Evolutionary conservation across 108 stramenopile species (phyloP), one percentile per base, ranked within the genome.

Genomic region (Cyclostephanos tholiformis): DNA sequence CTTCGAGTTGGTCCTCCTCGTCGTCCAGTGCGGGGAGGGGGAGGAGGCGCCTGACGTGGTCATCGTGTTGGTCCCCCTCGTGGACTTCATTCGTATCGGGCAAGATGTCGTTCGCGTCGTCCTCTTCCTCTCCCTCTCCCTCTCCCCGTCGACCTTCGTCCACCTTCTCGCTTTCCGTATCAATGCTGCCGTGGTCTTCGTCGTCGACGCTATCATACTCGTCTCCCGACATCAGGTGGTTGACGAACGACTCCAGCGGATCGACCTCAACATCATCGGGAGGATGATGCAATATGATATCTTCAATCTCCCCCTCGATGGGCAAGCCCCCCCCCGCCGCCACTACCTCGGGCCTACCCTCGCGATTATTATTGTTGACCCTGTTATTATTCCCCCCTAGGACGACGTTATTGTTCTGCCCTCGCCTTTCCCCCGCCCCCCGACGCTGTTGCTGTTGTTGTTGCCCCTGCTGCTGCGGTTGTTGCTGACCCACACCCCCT

Each of bases 1-100:
- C 67, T 26, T 80, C 85, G 53, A 68, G 57, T 2, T 79, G 77
- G 29, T 83, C 85, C 69, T 87, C 86, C 16, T 82, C 79, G 4
- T 80, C 77, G 25, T 75, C 79, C 17, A 60, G 72, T 8, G 51
- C 81, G 20, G 53, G 53, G 32, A 32, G 2, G 32, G 4, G 2
- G 53, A 20, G 53, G 26, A 55, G 23, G 23, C 13, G 53, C 0
- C 53, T 80, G n/a, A 11, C 25, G 49, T 71, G 46, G 8, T 58
- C 49, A 32, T 30, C 73, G 44, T 69, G 51, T 14, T n/a, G n/a
- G n/a, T 61, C 39, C 16, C 20, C 59, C 10, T 8, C 55, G 29
- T 41, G 44, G 29, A 62, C 48, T 20, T 35, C 71, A 16, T 46
- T 25, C 11, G 39, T 6, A 16, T 30, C 35, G 20, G 19, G 9